Conservation (phyloP, 257 asterid genomes). For the Solanum arcanum region DNA sequence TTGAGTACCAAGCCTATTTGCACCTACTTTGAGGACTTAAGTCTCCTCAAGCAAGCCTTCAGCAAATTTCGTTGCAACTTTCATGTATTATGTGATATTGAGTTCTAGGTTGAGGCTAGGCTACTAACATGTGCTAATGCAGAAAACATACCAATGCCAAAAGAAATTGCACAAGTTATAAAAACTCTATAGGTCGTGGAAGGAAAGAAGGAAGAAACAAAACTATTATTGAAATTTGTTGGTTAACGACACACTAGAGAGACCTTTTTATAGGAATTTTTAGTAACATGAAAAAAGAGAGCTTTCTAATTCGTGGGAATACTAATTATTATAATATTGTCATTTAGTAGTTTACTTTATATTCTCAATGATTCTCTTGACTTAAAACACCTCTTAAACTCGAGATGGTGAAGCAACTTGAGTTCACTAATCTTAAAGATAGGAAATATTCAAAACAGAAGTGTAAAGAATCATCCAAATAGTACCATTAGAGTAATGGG, state of each 20-base stretch:
- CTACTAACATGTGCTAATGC: background rate
- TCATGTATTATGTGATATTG: background rate
- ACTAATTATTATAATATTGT: background rate
- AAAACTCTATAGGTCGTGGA: background rate
- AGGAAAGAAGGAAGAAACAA: background rate
- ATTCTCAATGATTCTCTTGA: background rate
- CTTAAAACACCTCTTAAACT: background rate
- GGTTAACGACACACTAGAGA: background rate
- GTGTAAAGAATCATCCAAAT: background rate
- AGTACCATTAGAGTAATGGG: background rate
- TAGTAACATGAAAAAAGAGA: background rate
- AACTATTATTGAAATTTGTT: background rate
- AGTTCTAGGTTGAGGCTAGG: background rate
- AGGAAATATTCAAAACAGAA: background rate
- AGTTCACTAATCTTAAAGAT: background rate
- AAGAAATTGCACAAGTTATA: background rate
- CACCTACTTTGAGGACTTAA: background rate
- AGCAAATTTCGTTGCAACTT: background rate
- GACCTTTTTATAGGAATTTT: background rate
- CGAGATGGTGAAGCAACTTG: background rate
- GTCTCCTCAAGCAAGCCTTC: background rate
- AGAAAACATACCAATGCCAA: background rate
- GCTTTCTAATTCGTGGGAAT: background rate
- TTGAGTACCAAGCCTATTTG: background rate
- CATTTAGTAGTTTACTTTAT: background rate